Percentiles rank a stretch among this genome's conserved stretches.
Evolutionary conservation across 2,329 filamentous ascomycete genomes (phyloP).

Genomic region (Talaromyces sp.): DNA sequence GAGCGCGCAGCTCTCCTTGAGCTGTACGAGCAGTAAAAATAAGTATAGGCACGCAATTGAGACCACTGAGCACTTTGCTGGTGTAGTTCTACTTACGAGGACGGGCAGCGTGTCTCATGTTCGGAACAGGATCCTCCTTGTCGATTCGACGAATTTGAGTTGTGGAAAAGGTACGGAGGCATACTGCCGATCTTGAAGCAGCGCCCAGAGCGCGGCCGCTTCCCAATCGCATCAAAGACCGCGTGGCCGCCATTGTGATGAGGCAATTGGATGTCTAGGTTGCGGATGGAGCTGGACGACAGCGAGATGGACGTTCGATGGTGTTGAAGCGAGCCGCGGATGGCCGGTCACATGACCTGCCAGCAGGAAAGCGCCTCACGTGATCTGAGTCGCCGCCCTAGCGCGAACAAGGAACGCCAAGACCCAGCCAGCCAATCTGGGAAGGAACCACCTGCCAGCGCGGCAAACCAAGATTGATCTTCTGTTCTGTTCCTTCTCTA

Average conservation of each 20-base stretch:
- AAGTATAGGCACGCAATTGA: neutral
- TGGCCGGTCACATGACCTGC: slow-evolving; percentile 13
- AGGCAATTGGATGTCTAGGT: slow-evolving; percentile 13
- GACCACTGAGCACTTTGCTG: neutral
- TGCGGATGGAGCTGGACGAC: slow-evolving; percentile 6
- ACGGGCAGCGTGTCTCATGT: slow-evolving; percentile 61
- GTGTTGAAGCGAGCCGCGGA: slow-evolving; percentile 16
- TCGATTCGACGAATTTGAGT: slow-evolving; percentile 40
- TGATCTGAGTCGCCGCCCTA: slow-evolving; percentile 4
- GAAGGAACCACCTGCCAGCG: slow-evolving; percentile 20
- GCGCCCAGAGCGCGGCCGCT: slow-evolving; percentile 38
- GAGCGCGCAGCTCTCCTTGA: slow-evolving; percentile 64
- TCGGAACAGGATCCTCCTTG: slow-evolving; percentile 44
- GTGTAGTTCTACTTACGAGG: slow-evolving; percentile 40
- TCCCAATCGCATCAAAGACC: slow-evolving; percentile 44
- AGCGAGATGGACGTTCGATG: slow-evolving; percentile 1
- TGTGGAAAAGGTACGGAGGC: slow-evolving; percentile 38
- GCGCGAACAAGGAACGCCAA: slow-evolving; percentile 7
- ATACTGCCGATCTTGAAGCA: slow-evolving; percentile 33
- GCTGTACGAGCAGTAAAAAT: slow-evolving; percentile 30
- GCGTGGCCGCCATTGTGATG: slow-evolving; percentile 43
- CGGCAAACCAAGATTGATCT: slow-evolving; percentile 19
- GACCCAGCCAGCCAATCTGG: neutral
- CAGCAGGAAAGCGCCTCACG: slow-evolving; percentile 12
- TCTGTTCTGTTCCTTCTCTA: slow-evolving; percentile 18